Evolutionary conservation across 208 protist species (phyloP).

Genomic region (Phytomonas francai): DNA sequence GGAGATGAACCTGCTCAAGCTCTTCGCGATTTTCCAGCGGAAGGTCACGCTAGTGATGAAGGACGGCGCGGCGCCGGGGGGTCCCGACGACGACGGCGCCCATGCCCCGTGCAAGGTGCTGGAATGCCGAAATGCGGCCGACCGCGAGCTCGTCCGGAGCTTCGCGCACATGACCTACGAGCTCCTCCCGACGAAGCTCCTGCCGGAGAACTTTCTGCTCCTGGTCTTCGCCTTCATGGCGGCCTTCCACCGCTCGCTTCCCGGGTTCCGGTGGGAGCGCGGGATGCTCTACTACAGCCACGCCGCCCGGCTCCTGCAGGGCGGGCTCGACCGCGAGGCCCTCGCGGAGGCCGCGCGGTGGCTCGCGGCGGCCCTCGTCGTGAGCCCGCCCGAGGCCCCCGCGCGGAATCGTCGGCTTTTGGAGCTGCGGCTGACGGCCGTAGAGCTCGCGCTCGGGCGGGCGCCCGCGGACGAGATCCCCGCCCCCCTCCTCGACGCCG

Average conservation of each 20-base stretch:
- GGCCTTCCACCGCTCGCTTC: conserved; percentile 48
- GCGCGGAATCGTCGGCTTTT: conserved; percentile 29
- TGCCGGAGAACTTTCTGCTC: too few species aligned
- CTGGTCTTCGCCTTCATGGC: conserved; percentile 37
- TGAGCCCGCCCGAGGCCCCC: conserved; percentile 24
- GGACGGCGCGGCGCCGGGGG: too few species aligned
- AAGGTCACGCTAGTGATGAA: too few species aligned
- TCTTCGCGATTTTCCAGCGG: conserved; percentile 39
- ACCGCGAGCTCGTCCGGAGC: conserved; percentile 26
- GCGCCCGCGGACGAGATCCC: conserved; percentile 11
- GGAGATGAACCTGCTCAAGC: conserved; percentile 33
- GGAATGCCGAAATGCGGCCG: conserved; percentile 17
- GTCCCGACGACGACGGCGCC: too few species aligned
- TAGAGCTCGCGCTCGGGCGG: conserved; percentile 23
- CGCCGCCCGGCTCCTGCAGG: conserved; percentile 46
- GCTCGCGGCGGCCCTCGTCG: conserved; percentile 44
- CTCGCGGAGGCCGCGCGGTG: conserved; percentile 37
- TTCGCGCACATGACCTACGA: conserved; percentile 52
- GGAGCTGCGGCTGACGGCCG: conserved; percentile 49
- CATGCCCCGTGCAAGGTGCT: conserved; percentile 14
- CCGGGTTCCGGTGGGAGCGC: conserved; percentile 36
- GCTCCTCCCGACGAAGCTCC: conserved; percentile 47
- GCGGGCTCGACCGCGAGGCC: conserved; percentile 28
- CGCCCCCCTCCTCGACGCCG: conserved; percentile 41
- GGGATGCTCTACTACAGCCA: conserved; percentile 62